Evolutionary conservation across 2,329 filamentous ascomycete genomes (phyloP), one percentile per base, ranked within the genome.

Genomic region (Hypocreales sp.): DNA sequence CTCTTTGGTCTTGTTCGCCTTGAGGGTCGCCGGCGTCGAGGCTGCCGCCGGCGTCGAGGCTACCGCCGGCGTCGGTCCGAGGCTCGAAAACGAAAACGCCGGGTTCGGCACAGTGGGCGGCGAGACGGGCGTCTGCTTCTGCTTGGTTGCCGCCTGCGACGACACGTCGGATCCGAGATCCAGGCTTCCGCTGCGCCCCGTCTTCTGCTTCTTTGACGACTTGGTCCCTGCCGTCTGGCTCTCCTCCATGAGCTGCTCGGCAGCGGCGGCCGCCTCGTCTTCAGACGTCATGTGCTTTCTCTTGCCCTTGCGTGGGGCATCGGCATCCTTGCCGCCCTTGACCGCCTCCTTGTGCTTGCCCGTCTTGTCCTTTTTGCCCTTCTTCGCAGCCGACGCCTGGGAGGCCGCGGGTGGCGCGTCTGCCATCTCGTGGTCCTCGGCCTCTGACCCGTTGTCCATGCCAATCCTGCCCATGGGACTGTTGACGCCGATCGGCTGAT

Each of bases 401-500:
- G 29, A 24, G 22, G 43, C 28, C 4, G 40, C 27, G 10, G 37
- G 29, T n/a, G 58, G 41, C 2, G 53, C 53, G 16, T 57, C 49
- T 0, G 40, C 36, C 60, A 64, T 62, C 34, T 62, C 58, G 5
- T 53, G 46, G 31, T 58, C 58, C 5, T 53, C 55, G 11, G 62
- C 58, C 9, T 46, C 50, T 2, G 39, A 35, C 1, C 39, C 51
- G 15, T 12, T 23, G 15, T 57, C 58, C n/a, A 20, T 29, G 8
- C 60, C 60, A 36, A 62, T 62, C 10, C 35, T 45, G 24, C 40
- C 45, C 38, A 46, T 41, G 17, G 46, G 32, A 14, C 39, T 43
- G 31, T 41, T 42, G 23, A 68, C 58, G 16, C 79, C 79, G 24
- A 77, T 66, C 1, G 79, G 78, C 29, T 64, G 64, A 48, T 68